Percentiles rank a stretch among this genome's conserved stretches.
phyloP scores from a whole-genome alignment of 2,329 filamentous ascomycete genomes.

The Graphilbum ipis-grandicollis region DNA sequence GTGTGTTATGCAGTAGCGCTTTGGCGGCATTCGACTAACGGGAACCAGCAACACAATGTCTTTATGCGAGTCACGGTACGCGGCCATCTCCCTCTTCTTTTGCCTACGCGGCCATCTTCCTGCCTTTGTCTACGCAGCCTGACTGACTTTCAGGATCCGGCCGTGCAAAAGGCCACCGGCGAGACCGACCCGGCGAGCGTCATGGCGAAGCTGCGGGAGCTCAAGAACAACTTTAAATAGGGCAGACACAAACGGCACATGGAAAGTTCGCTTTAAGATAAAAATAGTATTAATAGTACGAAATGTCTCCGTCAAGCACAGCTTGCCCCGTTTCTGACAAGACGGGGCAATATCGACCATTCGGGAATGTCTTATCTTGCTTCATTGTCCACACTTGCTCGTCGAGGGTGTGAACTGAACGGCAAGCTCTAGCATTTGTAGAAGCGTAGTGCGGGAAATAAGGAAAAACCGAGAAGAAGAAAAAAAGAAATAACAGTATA shows the following conservation, averaged over 20 bases:
- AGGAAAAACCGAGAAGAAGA: neutral
- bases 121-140: neutral
- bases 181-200: constrained; percentile 67
- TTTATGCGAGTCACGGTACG: constrained; percentile 80
- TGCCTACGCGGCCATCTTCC: too few relatives aligned
- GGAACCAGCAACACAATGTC: constrained; percentile 65
- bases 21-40: neutral
- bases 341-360: constrained; percentile 9
- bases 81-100: neutral
- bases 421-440: constrained; percentile 51
- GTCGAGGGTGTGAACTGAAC: constrained; percentile 30
- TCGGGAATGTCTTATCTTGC: constrained; percentile 29
- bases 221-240: constrained; percentile 69
- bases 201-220: constrained; percentile 69
- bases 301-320: constrained; percentile 18
- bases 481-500: neutral
- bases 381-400: constrained; percentile 55
- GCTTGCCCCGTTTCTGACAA: constrained; percentile 4
- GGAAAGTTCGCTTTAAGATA: too few relatives aligned
- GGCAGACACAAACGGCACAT: too few relatives aligned
- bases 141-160: constrained; percentile 44
- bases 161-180: constrained; percentile 69
- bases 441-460: constrained; percentile 24
- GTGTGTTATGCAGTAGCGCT: constrained; percentile 22
- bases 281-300: too few relatives aligned